Conservation (phyloP, 352 stramenopile species). For the Globisporangium paroecandrum region DNA sequence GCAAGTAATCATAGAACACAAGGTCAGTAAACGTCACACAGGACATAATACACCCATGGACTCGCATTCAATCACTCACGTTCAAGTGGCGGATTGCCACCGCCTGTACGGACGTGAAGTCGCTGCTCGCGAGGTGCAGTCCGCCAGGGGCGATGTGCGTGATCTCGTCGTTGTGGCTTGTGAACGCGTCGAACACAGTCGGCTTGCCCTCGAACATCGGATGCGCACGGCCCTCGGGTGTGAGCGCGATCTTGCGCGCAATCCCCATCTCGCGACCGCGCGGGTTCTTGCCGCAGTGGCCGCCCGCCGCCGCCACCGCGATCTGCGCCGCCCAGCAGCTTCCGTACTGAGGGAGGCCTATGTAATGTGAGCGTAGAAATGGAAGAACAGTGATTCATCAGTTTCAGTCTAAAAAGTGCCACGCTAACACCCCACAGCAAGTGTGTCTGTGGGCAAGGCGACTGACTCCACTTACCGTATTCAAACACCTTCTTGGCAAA, state of each 20-base stretch:
- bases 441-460: too few relatives aligned
- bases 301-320: constrained; percentile 59
- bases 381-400: background rate
- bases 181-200: constrained; percentile 78
- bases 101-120: constrained; percentile 70
- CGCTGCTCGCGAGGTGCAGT: constrained; percentile 57
- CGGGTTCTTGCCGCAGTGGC: constrained; percentile 61
- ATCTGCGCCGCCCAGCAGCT: constrained; percentile 84
- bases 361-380: constrained; percentile 12
- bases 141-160: constrained; percentile 64
- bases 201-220: constrained; percentile 83
- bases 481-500: constrained; percentile 68
- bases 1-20: background rate
- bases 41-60: background rate
- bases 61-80: constrained; percentile 8
- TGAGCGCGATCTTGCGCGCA: constrained; percentile 72
- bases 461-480: constrained; percentile 27
- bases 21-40: constrained; percentile 5
- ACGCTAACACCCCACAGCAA: too few relatives aligned
- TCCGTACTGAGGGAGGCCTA: constrained; percentile 71
- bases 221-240: constrained; percentile 67
- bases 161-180: constrained; percentile 80
- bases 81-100: constrained; percentile 73
- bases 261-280: constrained; percentile 73
- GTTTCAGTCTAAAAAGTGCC: background rate